Conservation (phyloP, 2,329 filamentous ascomycete species). For the Fonsecaea multimorphosa region DNA sequence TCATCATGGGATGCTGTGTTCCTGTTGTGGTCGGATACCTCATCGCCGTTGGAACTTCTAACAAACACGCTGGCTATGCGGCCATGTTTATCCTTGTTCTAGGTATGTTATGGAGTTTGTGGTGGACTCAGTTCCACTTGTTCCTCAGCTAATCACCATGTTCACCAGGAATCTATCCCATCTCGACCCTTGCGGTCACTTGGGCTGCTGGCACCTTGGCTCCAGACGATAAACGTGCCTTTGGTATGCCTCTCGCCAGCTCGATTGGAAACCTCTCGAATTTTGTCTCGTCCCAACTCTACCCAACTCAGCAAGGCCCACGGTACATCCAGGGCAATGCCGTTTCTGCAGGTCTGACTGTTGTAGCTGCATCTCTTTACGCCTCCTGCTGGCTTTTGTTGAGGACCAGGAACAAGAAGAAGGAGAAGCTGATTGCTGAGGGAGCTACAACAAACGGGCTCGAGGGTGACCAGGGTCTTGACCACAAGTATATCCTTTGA, state of each 20-base stretch:
- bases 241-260: constrained; percentile 43
- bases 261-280: constrained; percentile 42
- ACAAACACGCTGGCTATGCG: constrained; percentile 43
- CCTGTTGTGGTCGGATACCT: constrained; percentile 46
- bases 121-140: not conserved
- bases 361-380: constrained; percentile 39
- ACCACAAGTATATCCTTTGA: constrained; percentile 41
- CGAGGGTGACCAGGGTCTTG: constrained; percentile 40
- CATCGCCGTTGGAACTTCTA: constrained; percentile 43
- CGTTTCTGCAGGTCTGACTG: constrained; percentile 39
- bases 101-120: not conserved
- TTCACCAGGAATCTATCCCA: constrained; percentile 40
- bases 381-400: constrained; percentile 42
- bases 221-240: constrained; percentile 45
- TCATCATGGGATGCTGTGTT: constrained; percentile 42
- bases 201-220: constrained; percentile 46
- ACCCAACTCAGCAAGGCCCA: constrained; percentile 43
- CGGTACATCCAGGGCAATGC: constrained; percentile 43
- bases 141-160: constrained; percentile 19
- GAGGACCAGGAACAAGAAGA: constrained; percentile 40
- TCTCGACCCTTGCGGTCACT: constrained; percentile 40
- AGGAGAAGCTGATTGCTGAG: constrained; percentile 42
- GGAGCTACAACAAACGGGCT: constrained; percentile 41
- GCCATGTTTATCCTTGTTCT: constrained; percentile 45
- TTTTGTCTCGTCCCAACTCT: constrained; percentile 44